These are phyloP conservation scores for Brassica balearica DNA, from an alignment of 441 rosid species.

Conservation along the genomic window DNA sequence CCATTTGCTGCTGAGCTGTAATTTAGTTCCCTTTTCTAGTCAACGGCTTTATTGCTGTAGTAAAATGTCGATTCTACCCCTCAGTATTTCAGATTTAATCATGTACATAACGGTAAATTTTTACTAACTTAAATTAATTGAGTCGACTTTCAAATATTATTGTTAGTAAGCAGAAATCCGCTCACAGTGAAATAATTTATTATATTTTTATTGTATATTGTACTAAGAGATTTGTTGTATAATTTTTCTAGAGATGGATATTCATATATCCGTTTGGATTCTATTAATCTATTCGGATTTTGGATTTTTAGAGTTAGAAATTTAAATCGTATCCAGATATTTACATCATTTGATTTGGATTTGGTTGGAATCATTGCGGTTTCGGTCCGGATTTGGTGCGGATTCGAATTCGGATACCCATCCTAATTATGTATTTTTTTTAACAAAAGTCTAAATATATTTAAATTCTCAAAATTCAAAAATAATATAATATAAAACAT, in stretches of 20 bases:
- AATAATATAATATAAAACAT: background rate
- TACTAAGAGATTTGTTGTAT: no score
- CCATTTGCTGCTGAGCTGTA: constrained; percentile 32
- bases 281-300: no score
- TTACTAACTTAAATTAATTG: background rate
- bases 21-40: constrained; percentile 29
- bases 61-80: constrained; percentile 26
- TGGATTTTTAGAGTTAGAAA: background rate
- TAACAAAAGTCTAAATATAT: background rate
- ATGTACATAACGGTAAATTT: background rate
- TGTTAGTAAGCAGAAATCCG: no score
- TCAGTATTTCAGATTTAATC: background rate
- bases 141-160: background rate
- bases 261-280: background rate
- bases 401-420: background rate
- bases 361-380: background rate
- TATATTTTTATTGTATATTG: background rate
- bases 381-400: background rate
- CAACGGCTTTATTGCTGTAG: constrained; percentile 25
- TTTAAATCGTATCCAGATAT: background rate
- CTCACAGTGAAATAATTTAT: no score
- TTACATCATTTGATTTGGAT: background rate
- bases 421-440: no score
- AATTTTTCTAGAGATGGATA: background rate
- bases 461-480: background rate